Evolutionary conservation across 2,329 filamentous ascomycete species (phyloP), one percentile per base, ranked within the genome.

Genomic region (Calonectria pseudoreteaudii): DNA sequence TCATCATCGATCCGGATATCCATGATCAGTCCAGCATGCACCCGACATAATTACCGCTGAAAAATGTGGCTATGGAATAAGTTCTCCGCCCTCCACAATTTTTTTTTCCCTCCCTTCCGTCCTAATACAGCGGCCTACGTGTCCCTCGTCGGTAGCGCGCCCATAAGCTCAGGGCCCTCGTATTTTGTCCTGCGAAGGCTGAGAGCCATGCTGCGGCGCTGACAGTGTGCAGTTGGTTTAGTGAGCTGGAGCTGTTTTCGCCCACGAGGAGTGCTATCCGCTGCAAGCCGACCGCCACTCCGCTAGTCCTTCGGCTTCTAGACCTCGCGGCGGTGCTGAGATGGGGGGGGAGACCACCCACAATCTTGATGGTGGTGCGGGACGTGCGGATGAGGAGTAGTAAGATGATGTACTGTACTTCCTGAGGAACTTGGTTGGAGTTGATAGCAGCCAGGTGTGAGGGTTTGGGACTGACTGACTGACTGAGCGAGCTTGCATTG

Each of bases 1-100:
- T 30, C 56, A 65, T 67, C n/a, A 58, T 41, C 30, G 38, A 58
- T 69, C 66, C 66, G 50, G 49, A 69, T 66, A 41, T 66, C 60
- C 66, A 68, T 20, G 58, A 36, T 64, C 36, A 36, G 56, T 53
- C 26, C 71, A 58, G 65, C 30, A 41, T 41, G 58, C 71, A 53
- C 36, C 56, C 31, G 56, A 14, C 49, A 69, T 66, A 38, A 41
- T 38, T 41, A 36, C 60, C 66, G 23, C 49, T 44, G 53, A 38
- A 47, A 23, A n/a, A 23, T 18, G 16, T 64, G 23, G 31, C 66
- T 38, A 16, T 49, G 60, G 38, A 49, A 23, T 18, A 65, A 62
- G 34, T 62, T 49, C 38, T 60, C 50, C 34, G 50, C 66, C 53
- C 44, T 62, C 28, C 52, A 34, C 56, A 34, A 13, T 28, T 64